These are phyloP conservation scores for Monosporascus sp. DNA, from an alignment of 2,329 filamentous ascomycete genomes.

Conservation along the genomic window DNA sequence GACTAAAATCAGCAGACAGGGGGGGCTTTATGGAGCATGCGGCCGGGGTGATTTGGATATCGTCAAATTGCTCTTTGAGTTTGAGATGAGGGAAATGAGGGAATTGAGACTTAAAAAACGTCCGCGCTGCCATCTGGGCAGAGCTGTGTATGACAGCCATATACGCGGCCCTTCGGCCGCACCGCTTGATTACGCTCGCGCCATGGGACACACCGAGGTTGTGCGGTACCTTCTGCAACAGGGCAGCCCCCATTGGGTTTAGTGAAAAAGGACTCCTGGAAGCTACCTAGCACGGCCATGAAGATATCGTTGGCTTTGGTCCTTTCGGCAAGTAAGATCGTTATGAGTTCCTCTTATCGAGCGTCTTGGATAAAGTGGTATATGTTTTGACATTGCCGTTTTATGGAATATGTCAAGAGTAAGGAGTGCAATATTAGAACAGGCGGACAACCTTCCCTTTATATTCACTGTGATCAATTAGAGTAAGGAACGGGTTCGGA, in stretches of 20 bases:
- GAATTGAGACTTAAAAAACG: not conserved
- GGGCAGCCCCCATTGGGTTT: not conserved
- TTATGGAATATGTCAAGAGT: too few species aligned
- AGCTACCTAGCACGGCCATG: not conserved
- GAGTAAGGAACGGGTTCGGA: too few species aligned
- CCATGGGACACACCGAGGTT: not conserved
- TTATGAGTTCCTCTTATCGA: too few species aligned
- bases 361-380: too few species aligned
- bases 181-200: not conserved
- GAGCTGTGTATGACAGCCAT: too few species aligned
- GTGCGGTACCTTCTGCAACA: constrained; percentile 1
- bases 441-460: too few species aligned
- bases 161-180: too few species aligned
- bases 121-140: constrained; percentile 5
- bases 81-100: not conserved
- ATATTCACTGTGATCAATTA: too few species aligned
- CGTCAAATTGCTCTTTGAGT: constrained; percentile 3
- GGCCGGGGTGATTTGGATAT: constrained; percentile 5
- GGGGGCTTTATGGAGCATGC: constrained; percentile 5
- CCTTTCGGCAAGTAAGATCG: not conserved
- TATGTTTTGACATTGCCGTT: too few species aligned
- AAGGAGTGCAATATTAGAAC: too few species aligned
- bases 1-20: not conserved
- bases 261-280: not conserved
- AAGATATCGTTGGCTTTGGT: not conserved